These are phyloP conservation scores for Penicillium sp. DNA, from an alignment of 2,329 filamentous ascomycete species.

Conservation along the genomic window DNA sequence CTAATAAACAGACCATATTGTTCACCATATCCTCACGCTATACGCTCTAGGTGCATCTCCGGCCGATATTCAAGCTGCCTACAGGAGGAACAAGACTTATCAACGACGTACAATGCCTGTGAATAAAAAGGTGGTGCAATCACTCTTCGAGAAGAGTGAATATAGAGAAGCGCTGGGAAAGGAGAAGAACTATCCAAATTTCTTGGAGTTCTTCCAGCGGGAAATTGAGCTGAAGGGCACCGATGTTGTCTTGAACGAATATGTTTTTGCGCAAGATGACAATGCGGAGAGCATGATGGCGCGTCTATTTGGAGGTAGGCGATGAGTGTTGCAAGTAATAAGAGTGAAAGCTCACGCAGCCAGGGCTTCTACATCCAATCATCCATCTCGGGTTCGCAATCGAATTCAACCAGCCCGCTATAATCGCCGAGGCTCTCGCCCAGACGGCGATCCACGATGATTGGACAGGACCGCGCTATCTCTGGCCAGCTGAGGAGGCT, in stretches of 20 bases:
- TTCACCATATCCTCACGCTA: constrained; percentile 75
- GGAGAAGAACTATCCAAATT: constrained; percentile 71
- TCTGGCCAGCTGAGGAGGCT: constrained; percentile 49
- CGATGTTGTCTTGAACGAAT: constrained; percentile 65
- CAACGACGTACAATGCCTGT: constrained; percentile 62
- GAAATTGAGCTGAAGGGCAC: constrained; percentile 72
- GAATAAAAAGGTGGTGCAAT: constrained; percentile 57
- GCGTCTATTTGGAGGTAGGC: constrained; percentile 67
- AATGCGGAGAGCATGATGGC: constrained; percentile 70
- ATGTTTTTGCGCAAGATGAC: constrained; percentile 70
- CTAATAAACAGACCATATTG: constrained; percentile 68
- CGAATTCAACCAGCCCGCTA: constrained; percentile 79
- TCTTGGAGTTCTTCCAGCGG: constrained; percentile 74
- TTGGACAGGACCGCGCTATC: constrained; percentile 57
- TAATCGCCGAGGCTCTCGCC: constrained; percentile 79
- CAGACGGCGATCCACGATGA: constrained; percentile 73
- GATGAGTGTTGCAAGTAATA: not conserved
- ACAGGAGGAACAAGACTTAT: constrained; percentile 67
- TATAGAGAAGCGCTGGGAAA: constrained; percentile 68
- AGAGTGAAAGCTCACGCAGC: not conserved
- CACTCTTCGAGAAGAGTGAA: constrained; percentile 61
- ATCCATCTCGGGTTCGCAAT: constrained; percentile 86
- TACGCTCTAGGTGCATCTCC: constrained; percentile 74
- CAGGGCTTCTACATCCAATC: constrained; percentile 75
- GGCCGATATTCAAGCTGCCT: constrained; percentile 65